Evolutionary conservation across 1,284 basidiomycete genomes (phyloP).

Genomic region (Fomitiporia mediterranea): DNA sequence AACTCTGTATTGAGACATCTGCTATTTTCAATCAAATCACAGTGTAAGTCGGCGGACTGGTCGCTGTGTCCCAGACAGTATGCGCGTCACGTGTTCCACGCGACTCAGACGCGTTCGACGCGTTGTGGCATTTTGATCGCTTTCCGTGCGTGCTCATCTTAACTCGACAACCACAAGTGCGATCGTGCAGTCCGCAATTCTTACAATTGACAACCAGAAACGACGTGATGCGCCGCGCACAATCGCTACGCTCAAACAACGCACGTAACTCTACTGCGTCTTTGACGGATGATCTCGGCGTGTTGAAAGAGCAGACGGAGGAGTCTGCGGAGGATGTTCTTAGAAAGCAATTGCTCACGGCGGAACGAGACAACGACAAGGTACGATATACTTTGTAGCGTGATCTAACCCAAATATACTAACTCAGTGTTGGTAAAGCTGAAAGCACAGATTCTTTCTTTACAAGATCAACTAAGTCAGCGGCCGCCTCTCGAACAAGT

Average conservation of each 20-base stretch:
- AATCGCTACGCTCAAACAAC: conserved; percentile 48
- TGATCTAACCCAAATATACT: not conserved
- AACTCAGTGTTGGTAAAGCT: conserved; percentile 37
- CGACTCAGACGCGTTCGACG: no score
- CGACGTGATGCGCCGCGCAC: conserved; percentile 46
- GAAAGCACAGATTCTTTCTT: conserved; percentile 49
- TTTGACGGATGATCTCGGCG: conserved; percentile 51
- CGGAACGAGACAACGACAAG: conserved; percentile 67
- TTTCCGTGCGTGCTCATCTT: no score
- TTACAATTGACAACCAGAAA: not conserved
- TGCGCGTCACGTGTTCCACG: no score
- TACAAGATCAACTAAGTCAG: conserved; percentile 58
- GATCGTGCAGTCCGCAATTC: no score
- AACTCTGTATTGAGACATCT: no score
- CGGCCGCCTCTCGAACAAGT: conserved; percentile 61
- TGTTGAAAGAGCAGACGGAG: conserved; percentile 49
- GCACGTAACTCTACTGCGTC: conserved; percentile 43
- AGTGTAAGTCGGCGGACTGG: no score
- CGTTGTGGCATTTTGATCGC: no score
- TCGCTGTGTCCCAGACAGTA: no score
- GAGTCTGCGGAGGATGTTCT: conserved; percentile 58
- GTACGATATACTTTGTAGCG: conserved; percentile 30
- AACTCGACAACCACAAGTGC: no score
- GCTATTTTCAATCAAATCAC: no score
- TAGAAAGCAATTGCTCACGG: conserved; percentile 60